phyloP scores from a whole-genome alignment of 2,329 filamentous ascomycete genomes.

The Aspergillus sp. region DNA sequence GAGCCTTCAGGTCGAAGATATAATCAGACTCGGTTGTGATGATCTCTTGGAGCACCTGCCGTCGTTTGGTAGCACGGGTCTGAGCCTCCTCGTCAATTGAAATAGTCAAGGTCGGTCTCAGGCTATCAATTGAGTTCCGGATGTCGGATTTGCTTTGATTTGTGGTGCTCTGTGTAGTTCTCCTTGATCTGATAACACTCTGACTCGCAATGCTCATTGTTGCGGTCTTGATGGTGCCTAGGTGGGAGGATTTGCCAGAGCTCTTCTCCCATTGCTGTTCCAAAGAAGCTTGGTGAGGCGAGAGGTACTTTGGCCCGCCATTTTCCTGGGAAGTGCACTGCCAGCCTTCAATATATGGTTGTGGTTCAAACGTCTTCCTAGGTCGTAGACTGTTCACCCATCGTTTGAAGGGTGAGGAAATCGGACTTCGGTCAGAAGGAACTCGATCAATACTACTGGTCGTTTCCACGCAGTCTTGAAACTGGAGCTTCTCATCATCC shows the following conservation, averaged over 20 bases:
- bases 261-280: constrained; percentile 58
- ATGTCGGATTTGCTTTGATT: constrained; percentile 60
- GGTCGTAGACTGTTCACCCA: constrained; percentile 41
- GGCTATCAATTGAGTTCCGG: constrained; percentile 62
- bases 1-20: constrained; percentile 79
- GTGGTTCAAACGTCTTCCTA: constrained; percentile 24
- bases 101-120: constrained; percentile 43
- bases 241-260: constrained; percentile 76
- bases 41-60: constrained; percentile 80
- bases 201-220: constrained; percentile 73
- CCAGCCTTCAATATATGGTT: constrained; percentile 40
- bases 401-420: constrained; percentile 32
- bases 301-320: constrained; percentile 13
- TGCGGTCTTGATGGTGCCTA: constrained; percentile 78
- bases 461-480: not conserved
- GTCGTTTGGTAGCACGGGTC: constrained; percentile 70
- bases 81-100: constrained; percentile 67
- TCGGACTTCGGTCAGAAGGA: constrained; percentile 11
- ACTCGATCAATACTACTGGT: constrained; percentile 11
- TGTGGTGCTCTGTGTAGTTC: constrained; percentile 60
- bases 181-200: constrained; percentile 64
- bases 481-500: constrained; percentile 5
- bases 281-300: constrained; percentile 21
- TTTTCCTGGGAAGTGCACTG: constrained; percentile 24
- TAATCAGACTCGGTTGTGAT: constrained; percentile 86